phyloP scores from a whole-genome alignment of 495 filamentous ascomycete genomes.

The Xylaria flabelliformis region DNA sequence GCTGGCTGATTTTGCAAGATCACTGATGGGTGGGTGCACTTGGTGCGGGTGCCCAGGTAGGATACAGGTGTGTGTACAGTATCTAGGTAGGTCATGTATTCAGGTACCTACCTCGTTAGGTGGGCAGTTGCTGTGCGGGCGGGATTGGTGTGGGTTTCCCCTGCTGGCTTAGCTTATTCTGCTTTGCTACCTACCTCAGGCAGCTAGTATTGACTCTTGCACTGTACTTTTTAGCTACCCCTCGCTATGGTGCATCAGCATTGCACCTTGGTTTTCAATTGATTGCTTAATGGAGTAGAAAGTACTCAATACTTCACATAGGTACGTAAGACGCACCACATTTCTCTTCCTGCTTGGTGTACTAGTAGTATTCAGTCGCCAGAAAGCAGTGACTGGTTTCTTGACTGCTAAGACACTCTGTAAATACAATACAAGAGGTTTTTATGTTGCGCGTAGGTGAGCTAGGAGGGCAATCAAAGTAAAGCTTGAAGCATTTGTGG shows the following conservation, averaged over 20 bases:
- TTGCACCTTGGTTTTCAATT: slow-evolving; percentile 8
- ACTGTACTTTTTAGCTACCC: neutral
- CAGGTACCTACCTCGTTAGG: slow-evolving; percentile 4
- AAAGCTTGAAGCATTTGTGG: neutral
- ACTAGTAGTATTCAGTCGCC: neutral
- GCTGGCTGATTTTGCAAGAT: slow-evolving; percentile 45
- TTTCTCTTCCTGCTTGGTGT: neutral
- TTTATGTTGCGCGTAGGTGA: neutral
- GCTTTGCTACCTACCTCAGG: slow-evolving; percentile 1
- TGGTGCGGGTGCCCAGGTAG: slow-evolving; percentile 27
- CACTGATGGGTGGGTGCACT: slow-evolving; percentile 30
- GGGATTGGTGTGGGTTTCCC: slow-evolving; percentile 17
- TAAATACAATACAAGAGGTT: neutral
- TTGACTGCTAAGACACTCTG: neutral
- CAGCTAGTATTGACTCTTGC: neutral
- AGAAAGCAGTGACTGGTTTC: neutral
- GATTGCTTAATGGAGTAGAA: slow-evolving; percentile 8
- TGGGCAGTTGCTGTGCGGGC: slow-evolving; percentile 10
- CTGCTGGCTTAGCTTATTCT: slow-evolving; percentile 16
- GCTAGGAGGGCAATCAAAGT: neutral
- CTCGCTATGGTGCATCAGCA: neutral
- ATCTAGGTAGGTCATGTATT: neutral
- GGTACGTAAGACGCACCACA: neutral
- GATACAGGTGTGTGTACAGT: slow-evolving; percentile 22
- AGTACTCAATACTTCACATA: neutral